Evolutionary conservation across 2,329 filamentous ascomycete genomes (phyloP).

Genomic region (Corynespora cassiicola): DNA sequence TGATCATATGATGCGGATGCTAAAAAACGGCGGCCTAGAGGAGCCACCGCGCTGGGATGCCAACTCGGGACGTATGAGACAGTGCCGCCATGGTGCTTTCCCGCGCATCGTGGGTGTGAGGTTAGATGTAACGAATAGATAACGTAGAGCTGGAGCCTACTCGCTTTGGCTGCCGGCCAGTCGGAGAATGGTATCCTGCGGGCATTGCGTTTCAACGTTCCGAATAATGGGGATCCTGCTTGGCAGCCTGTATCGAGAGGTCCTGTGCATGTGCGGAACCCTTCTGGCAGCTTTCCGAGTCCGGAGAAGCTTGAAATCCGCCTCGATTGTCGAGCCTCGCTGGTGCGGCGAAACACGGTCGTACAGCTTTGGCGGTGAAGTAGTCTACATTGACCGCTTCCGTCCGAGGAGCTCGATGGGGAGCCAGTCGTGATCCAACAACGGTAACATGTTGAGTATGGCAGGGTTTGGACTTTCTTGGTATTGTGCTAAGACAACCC

Average conservation of each 20-base stretch:
- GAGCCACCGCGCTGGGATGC: conserved; percentile 33
- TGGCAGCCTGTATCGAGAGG: conserved; percentile 14
- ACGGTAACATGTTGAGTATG: conserved; percentile 4
- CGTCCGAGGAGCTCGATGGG: conserved; percentile 3
- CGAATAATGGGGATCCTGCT: conserved; percentile 19
- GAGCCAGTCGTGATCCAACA: conserved; percentile 5
- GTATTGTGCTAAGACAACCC: neutral
- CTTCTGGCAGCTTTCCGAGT: conserved; percentile 10
- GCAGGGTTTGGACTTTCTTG: neutral
- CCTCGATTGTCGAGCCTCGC: conserved; percentile 14
- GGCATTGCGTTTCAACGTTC: conserved; percentile 35
- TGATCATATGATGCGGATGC: conserved; percentile 40
- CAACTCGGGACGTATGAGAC: conserved; percentile 23
- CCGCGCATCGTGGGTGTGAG: conserved; percentile 7
- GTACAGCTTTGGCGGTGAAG: conserved; percentile 43
- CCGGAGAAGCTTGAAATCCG: conserved; percentile 18
- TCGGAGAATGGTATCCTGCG: conserved; percentile 11
- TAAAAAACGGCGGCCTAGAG: conserved; percentile 12
- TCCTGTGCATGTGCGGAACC: conserved; percentile 18
- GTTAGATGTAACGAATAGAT: conserved; percentile 2
- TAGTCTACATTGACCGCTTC: conserved; percentile 14
- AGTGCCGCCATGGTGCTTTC: conserved; percentile 17
- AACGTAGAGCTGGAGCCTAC: neutral
- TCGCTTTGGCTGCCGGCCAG: conserved; percentile 10
- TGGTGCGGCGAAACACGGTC: conserved; percentile 26